These are phyloP conservation scores for Talaromyces sp. DNA, from an alignment of 2,329 filamentous ascomycete genomes.

Conservation along the genomic window DNA sequence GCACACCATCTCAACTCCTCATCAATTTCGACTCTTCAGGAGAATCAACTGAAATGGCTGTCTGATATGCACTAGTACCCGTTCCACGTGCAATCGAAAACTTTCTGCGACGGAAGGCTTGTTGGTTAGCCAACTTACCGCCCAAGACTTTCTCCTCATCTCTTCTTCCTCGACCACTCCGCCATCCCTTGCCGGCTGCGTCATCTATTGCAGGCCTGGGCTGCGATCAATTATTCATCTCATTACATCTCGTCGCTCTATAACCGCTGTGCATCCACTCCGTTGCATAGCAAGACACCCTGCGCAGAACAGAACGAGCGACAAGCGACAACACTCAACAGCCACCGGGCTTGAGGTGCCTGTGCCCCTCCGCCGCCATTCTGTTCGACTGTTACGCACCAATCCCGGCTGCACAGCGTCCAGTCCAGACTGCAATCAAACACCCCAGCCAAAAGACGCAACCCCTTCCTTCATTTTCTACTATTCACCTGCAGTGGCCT, in stretches of 20 bases:
- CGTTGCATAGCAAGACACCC: constrained; percentile 2
- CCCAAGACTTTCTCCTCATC: constrained; percentile 3
- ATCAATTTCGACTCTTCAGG: no score
- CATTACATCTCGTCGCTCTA: background rate
- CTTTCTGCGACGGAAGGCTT: constrained; percentile 6
- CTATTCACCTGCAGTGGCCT: constrained; percentile 7
- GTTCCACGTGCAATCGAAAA: constrained; percentile 6
- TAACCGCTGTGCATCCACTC: constrained; percentile 8
- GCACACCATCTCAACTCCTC: background rate
- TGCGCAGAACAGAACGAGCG: background rate
- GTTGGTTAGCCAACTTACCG: background rate
- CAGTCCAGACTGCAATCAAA: background rate
- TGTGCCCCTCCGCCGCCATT: constrained; percentile 13
- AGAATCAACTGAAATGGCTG: background rate
- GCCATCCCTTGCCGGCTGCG: constrained; percentile 18
- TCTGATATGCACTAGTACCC: background rate
- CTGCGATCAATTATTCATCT: constrained; percentile 1
- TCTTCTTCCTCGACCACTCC: background rate
- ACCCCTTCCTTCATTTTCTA: background rate
- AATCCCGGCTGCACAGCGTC: constrained; percentile 5
- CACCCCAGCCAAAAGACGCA: background rate
- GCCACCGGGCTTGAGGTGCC: constrained; percentile 4
- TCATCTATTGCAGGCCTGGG: constrained; percentile 8
- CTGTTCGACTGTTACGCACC: background rate
- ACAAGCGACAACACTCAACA: background rate